A percentile compares a stretch with the other conserved stretches of the same genome.
These are phyloP conservation scores for Solanum pimpinellifolium DNA, from an alignment of 257 asterid genomes.

Conservation along the genomic window DNA sequence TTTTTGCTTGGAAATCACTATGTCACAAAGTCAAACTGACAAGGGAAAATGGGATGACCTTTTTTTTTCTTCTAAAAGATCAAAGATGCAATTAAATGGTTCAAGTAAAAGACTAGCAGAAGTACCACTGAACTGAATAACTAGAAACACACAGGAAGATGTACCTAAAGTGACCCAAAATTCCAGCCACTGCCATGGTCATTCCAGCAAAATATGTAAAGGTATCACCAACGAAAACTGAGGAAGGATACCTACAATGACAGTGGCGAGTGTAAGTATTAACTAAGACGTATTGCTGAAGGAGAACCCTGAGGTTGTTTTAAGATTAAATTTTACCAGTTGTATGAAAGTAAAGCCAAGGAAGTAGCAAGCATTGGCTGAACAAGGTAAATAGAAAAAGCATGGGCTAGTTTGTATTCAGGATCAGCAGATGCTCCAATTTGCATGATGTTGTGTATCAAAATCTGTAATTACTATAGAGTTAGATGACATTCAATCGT, in stretches of 20 bases:
- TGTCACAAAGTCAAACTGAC: not conserved
- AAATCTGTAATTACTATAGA: slow-evolving; percentile 34
- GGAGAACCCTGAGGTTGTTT: not conserved
- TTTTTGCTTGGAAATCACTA: not conserved
- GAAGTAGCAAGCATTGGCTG: slow-evolving; percentile 95
- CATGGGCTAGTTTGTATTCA: slow-evolving; percentile 86
- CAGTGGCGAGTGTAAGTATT: not conserved
- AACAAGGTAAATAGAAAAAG: slow-evolving; percentile 79
- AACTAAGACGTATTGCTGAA: not conserved
- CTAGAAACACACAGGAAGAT: not conserved
- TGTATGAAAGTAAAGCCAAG: slow-evolving; percentile 72
- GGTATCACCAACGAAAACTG: slow-evolving; percentile 85
- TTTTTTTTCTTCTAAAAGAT: not conserved
- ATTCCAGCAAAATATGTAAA: slow-evolving; percentile 88
- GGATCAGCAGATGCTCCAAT: slow-evolving; percentile 65
- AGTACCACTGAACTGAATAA: not conserved
- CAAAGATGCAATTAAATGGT: not conserved
- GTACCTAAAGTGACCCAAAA: slow-evolving; percentile 81
- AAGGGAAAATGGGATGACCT: not conserved
- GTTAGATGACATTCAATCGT: not conserved
- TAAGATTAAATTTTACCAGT: slow-evolving; percentile 44
- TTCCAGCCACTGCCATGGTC: slow-evolving; percentile 90
- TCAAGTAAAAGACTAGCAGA: not conserved
- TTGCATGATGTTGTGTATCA: slow-evolving; percentile 80
- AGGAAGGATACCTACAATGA: slow-evolving; percentile 65